These are phyloP conservation scores for Colletotrichum sp. DNA, from an alignment of 2,329 filamentous ascomycete genomes.

Conservation along the genomic window DNA sequence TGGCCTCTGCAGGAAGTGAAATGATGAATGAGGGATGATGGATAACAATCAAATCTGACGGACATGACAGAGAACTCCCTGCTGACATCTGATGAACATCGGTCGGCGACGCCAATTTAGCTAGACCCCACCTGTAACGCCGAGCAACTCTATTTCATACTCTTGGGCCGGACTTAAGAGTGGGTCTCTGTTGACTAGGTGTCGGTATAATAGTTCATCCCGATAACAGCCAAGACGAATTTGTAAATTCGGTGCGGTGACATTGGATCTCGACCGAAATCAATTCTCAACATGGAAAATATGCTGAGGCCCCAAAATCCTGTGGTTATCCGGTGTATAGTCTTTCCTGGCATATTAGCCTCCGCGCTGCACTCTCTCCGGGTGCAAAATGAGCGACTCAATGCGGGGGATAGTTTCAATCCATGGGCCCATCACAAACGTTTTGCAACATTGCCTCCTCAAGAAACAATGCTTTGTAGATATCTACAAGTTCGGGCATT, in stretches of 20 bases:
- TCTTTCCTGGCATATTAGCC: fast-evolving
- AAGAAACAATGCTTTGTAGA: fast-evolving
- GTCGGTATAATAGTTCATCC: not conserved
- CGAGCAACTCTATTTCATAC: not conserved
- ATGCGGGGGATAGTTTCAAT: not conserved
- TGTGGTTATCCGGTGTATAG: not conserved
- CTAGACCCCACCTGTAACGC: not conserved
- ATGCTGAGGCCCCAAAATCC: fast-evolving
- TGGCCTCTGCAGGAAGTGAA: not conserved
- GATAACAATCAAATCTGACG: not conserved
- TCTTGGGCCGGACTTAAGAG: not conserved
- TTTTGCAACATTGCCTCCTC: not conserved
- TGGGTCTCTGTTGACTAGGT: not conserved
- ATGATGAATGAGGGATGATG: not conserved
- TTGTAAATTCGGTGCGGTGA: not conserved
- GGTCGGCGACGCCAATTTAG: not conserved
- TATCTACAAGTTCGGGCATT: fast-evolving
- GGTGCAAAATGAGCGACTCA: not conserved
- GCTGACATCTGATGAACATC: not conserved
- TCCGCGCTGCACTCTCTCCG: fast-evolving
- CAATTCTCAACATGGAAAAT: not conserved
- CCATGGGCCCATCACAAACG: not conserved
- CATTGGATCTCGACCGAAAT: not conserved
- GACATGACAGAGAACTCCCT: not conserved
- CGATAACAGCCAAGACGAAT: not conserved